A percentile compares a stretch with the other conserved stretches of the same genome.
Evolutionary conservation across 1,284 basidiomycete genomes (phyloP).

Genomic region (Microstroma glucosiphilum): DNA sequence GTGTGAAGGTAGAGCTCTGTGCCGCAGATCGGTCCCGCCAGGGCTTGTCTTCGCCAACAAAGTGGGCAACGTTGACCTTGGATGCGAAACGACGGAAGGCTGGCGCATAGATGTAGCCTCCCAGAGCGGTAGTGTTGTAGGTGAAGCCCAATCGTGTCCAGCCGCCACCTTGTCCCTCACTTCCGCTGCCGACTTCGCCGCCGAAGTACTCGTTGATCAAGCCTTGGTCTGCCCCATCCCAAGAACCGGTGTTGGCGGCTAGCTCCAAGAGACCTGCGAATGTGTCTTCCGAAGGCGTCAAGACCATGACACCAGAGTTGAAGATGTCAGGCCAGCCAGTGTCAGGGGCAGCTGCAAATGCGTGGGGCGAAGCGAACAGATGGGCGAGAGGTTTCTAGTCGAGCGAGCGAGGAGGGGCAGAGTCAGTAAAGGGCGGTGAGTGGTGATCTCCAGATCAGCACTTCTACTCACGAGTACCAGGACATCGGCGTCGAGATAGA

Average conservation of each 20-base stretch:
- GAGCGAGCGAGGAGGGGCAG: not conserved
- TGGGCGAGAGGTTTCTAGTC: constrained; percentile 28
- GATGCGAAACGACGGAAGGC: constrained; percentile 88
- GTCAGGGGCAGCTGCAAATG: constrained; percentile 77
- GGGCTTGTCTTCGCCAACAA: constrained; percentile 88
- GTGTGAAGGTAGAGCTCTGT: constrained; percentile 17
- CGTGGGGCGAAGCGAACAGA: constrained; percentile 29
- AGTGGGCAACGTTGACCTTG: constrained; percentile 82
- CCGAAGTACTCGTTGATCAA: constrained; percentile 82
- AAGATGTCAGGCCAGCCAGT: constrained; percentile 99
- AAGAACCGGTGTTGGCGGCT: constrained; percentile 70
- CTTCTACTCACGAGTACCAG: constrained; percentile 73
- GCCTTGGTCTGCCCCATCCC: constrained; percentile 97
- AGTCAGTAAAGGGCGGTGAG: not conserved
- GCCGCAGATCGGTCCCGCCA: constrained; percentile 58
- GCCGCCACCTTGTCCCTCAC: constrained; percentile 56
- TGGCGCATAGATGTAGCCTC: constrained; percentile 94
- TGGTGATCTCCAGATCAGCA: not conserved
- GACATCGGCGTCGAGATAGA: constrained; percentile 94
- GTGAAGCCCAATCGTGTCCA: constrained; percentile 77
- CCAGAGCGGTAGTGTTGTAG: constrained; percentile 96
- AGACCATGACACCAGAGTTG: constrained; percentile 89
- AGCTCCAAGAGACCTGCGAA: constrained; percentile 69
- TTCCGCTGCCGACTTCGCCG: constrained; percentile 53
- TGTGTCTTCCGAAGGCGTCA: constrained; percentile 72